Evolutionary conservation across 2,329 filamentous ascomycete genomes (phyloP).

Genomic region (Alternaria triticina): DNA sequence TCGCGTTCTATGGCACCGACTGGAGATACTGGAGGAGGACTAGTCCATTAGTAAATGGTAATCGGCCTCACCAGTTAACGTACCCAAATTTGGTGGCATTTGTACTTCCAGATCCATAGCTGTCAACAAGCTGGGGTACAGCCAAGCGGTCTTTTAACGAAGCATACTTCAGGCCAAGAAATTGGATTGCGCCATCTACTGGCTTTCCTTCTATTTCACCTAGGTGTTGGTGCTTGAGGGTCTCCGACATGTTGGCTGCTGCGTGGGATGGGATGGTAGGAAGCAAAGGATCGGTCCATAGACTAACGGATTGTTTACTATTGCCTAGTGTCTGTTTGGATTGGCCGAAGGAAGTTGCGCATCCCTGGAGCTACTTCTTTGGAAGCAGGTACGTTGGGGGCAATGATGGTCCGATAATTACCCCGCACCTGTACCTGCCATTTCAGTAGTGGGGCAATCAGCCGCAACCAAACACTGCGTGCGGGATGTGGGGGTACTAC

Average conservation of each 20-base stretch:
- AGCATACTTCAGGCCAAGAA: slow-evolving; percentile 50
- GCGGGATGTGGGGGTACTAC: not conserved
- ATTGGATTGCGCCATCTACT: slow-evolving; percentile 39
- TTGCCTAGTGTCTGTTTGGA: not conserved
- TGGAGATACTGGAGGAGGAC: slow-evolving; percentile 47
- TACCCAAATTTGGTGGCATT: slow-evolving; percentile 49
- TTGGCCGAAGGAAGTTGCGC: not conserved
- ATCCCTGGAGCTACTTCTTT: not conserved
- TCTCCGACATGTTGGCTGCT: slow-evolving; percentile 24
- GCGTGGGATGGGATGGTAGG: not conserved
- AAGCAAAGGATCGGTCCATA: not conserved
- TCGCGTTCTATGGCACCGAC: slow-evolving; percentile 54
- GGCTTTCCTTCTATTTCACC: slow-evolving; percentile 35
- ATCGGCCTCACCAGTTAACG: not conserved
- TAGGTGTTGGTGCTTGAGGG: slow-evolving; percentile 26
- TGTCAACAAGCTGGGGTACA: slow-evolving; percentile 37
- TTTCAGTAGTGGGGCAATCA: slow-evolving; percentile 8
- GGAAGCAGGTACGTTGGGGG: not conserved
- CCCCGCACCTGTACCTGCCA: slow-evolving; percentile 6
- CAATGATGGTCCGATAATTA: slow-evolving; percentile 1
- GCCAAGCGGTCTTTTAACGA: slow-evolving; percentile 48
- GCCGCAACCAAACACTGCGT: not conserved
- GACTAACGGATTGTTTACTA: not conserved
- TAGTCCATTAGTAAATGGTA: slow-evolving; percentile 2
- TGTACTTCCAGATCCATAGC: slow-evolving; percentile 23